Evolutionary conservation across 371 early-diverging fungal genomes (phyloP).

Genomic region (Mortierella sp.): DNA sequence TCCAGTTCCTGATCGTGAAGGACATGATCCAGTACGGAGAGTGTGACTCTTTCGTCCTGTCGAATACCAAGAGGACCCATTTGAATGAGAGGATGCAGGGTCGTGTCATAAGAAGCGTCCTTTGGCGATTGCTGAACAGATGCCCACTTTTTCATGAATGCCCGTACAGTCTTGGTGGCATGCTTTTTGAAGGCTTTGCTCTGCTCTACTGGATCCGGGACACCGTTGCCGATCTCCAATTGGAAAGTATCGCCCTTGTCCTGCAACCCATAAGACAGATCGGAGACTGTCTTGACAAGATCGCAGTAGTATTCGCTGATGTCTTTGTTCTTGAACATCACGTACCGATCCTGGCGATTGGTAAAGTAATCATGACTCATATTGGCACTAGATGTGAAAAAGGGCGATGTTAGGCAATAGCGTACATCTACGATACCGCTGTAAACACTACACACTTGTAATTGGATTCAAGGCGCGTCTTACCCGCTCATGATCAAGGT

Average conservation of each 20-base stretch:
- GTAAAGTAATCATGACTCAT: conserved; percentile 95
- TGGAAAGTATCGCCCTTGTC: conserved; percentile 19
- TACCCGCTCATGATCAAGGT: conserved; percentile 91
- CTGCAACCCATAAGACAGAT: conserved; percentile 76
- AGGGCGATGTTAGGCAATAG: background rate
- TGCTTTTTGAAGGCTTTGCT: conserved; percentile 71
- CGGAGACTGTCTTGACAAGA: conserved; percentile 72
- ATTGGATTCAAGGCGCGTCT: conserved; percentile 6
- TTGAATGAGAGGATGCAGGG: conserved; percentile 89
- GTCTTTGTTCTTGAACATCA: conserved; percentile 70
- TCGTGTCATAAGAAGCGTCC: conserved; percentile 69
- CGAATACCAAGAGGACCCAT: conserved; percentile 86
- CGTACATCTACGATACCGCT: no score
- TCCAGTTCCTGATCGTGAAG: conserved; percentile 52
- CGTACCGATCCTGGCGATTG: conserved; percentile 95
- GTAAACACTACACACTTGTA: background rate
- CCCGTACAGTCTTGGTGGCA: conserved; percentile 64
- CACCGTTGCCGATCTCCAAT: conserved; percentile 47
- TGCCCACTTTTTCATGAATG: conserved; percentile 65
- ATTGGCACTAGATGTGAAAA: conserved; percentile 81
- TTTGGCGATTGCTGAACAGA: conserved; percentile 28
- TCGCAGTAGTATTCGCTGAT: conserved; percentile 80
- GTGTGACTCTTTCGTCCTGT: conserved; percentile 82
- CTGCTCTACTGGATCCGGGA: conserved; percentile 76
- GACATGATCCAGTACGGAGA: conserved; percentile 68